phyloP scores from a whole-genome alignment of 306 rosid genomes.

The Vigna unguiculata region DNA sequence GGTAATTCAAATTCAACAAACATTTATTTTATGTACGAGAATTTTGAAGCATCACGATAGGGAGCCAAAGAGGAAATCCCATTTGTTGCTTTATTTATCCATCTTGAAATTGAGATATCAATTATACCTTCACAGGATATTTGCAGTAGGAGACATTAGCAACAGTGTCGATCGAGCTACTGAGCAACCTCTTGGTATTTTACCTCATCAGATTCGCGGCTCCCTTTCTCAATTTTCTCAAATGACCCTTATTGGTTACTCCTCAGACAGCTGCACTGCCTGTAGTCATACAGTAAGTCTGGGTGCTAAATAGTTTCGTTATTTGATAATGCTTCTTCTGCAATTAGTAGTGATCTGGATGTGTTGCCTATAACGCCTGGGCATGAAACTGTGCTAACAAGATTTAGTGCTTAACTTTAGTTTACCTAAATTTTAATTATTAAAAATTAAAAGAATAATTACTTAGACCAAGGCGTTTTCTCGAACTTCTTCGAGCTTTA shows the following conservation, averaged over 20 bases:
- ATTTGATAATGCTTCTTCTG: background rate
- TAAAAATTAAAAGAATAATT: constrained; percentile 6
- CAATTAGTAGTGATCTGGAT: constrained; percentile 21
- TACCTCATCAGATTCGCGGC: constrained; percentile 98
- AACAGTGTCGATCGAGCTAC: constrained; percentile 53
- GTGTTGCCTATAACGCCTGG: background rate
- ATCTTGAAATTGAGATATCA: constrained; percentile 36
- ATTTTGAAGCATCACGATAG: constrained; percentile 16
- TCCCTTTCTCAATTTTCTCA: constrained; percentile 84
- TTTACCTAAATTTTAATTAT: background rate
- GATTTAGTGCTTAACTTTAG: background rate
- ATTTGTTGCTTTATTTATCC: constrained; percentile 6
- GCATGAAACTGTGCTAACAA: background rate
- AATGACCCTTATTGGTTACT: constrained; percentile 89
- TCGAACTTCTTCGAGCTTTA: background rate
- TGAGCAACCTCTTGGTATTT: constrained; percentile 90
- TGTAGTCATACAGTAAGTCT: constrained; percentile 78
- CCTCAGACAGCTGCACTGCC: constrained; percentile 94
- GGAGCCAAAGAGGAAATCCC: constrained; percentile 5
- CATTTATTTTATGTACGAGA: constrained; percentile 9
- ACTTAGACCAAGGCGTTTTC: background rate
- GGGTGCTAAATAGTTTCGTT: background rate
- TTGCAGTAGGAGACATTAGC: constrained; percentile 74
- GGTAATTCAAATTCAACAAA: constrained; percentile 58
- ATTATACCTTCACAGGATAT: constrained; percentile 65